Conservation (phyloP, 2,329 filamentous ascomycete species). For the Penicillium sp. region DNA sequence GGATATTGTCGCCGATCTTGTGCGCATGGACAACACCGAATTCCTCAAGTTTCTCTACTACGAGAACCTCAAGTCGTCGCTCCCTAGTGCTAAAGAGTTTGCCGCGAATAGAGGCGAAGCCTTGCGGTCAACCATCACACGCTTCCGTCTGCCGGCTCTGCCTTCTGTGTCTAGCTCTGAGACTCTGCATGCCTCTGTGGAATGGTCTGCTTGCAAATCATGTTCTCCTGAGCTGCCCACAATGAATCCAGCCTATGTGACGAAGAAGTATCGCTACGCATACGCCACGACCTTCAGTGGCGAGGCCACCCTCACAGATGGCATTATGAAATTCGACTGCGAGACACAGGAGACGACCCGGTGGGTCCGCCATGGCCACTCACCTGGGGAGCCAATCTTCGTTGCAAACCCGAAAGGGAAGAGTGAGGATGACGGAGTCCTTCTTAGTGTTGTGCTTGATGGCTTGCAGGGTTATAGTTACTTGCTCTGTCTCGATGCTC, state of each 20-base stretch:
- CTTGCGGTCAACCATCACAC: constrained; percentile 25
- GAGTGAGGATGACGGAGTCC: constrained; percentile 53
- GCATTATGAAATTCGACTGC: constrained; percentile 54
- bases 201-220: constrained; percentile 27
- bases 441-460: constrained; percentile 55
- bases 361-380: constrained; percentile 52
- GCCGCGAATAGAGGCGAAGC: constrained; percentile 34
- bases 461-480: constrained; percentile 52
- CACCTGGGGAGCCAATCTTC: constrained; percentile 56
- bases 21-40: constrained; percentile 63
- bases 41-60: constrained; percentile 68
- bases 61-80: constrained; percentile 61
- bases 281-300: constrained; percentile 49
- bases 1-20: constrained; percentile 64
- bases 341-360: constrained; percentile 38
- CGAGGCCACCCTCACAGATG: constrained; percentile 51
- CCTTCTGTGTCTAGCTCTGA: constrained; percentile 17
- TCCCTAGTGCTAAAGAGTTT: constrained; percentile 43
- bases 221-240: constrained; percentile 49
- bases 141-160: constrained; percentile 40
- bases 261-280: constrained; percentile 49
- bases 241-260: constrained; percentile 48
- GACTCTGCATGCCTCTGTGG: constrained; percentile 19
- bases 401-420: constrained; percentile 33
- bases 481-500: constrained; percentile 52